phyloP scores from a whole-genome alignment of 2,329 filamentous ascomycete species.

The Trichoderma afroharzianum region DNA sequence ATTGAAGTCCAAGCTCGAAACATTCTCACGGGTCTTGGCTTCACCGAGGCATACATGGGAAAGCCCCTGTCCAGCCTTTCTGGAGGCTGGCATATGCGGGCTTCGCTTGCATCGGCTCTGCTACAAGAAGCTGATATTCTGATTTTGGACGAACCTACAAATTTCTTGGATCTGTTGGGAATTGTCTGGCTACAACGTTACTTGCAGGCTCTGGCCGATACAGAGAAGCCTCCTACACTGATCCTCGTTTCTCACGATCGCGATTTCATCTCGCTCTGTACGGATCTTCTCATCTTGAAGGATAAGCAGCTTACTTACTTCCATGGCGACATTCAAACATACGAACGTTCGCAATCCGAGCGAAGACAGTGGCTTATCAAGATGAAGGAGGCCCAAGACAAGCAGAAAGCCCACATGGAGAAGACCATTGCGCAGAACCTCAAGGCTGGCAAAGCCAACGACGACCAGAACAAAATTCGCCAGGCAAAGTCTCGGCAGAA shows the following conservation, averaged over 20 bases:
- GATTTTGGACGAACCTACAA: conserved; percentile 83
- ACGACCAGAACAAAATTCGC: conserved; percentile 81
- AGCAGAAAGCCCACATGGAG: conserved; percentile 76
- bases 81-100: conserved; percentile 73
- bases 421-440: conserved; percentile 72
- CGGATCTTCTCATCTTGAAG: conserved; percentile 71
- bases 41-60: conserved; percentile 58
- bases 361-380: conserved; percentile 64
- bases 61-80: conserved; percentile 64
- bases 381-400: conserved; percentile 80
- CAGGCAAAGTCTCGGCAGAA: conserved; percentile 82
- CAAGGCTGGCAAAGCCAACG: conserved; percentile 69
- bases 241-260: conserved; percentile 82
- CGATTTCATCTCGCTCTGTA: conserved; percentile 73
- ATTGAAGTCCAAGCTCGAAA: conserved; percentile 63
- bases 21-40: conserved; percentile 68
- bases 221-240: conserved; percentile 58
- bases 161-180: conserved; percentile 77
- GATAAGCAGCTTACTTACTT: conserved; percentile 71
- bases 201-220: conserved; percentile 55
- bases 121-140: conserved; percentile 73
- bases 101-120: conserved; percentile 61
- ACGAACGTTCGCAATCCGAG: conserved; percentile 65
- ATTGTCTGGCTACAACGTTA: conserved; percentile 83
- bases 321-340: conserved; percentile 68